These are phyloP conservation scores for Phytophthora idaei DNA, from an alignment of 352 stramenopile species.

Conservation along the genomic window DNA sequence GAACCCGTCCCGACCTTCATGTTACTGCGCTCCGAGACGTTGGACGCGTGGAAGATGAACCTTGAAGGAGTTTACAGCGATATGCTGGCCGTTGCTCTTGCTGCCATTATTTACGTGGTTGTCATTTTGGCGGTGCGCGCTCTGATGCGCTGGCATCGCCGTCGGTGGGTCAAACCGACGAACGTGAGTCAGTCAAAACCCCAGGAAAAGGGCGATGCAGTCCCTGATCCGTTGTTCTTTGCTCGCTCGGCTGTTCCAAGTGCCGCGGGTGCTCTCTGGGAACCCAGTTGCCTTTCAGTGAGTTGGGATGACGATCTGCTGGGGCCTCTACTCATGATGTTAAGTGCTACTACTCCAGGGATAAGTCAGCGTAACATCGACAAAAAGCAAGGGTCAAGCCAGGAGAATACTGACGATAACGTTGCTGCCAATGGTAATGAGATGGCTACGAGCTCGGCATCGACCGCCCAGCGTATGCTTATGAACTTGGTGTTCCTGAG, in stretches of 20 bases:
- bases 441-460: conserved; percentile 17
- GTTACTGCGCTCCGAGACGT: conserved; percentile 54
- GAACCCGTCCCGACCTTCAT: conserved; percentile 61
- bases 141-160: conserved; percentile 23
- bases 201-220: conserved; percentile 16
- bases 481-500: conserved; percentile 68
- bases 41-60: conserved; percentile 68
- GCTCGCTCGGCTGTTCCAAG: conserved; percentile 49
- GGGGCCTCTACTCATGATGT: conserved; percentile 32
- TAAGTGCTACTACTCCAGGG: conserved; percentile 24
- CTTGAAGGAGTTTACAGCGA: conserved; percentile 60
- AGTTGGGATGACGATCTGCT: conserved; percentile 61
- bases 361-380: conserved; percentile 18
- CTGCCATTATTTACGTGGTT: conserved; percentile 44
- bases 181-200: conserved; percentile 23
- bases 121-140: conserved; percentile 32
- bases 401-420: neutral
- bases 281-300: conserved; percentile 57
- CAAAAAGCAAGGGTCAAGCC: conserved; percentile 15
- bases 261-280: conserved; percentile 54
- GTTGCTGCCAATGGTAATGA: conserved; percentile 5
- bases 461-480: conserved; percentile 45
- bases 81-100: conserved; percentile 48
- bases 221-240: conserved; percentile 52
- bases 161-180: conserved; percentile 28